Conservation (phyloP, 257 asterid genomes). For the Solanum corneliomulleri region DNA sequence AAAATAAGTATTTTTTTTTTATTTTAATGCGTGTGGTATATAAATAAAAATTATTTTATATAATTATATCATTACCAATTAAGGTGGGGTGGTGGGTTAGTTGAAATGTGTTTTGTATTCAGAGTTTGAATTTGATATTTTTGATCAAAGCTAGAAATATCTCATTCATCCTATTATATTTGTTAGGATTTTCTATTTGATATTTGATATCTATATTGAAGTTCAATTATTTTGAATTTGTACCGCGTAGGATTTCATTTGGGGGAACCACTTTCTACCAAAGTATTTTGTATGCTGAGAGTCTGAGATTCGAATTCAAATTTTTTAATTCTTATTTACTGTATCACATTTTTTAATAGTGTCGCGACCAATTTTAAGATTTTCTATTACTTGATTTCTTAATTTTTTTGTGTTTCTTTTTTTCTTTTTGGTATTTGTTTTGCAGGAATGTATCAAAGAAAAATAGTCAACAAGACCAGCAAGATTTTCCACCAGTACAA, state of each 20-base stretch:
- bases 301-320: no score
- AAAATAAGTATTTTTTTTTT: no score
- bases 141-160: neutral
- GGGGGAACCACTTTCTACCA: no score
- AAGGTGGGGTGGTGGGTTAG: neutral
- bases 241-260: no score
- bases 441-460: slow-evolving; percentile 23
- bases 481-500: slow-evolving; percentile 45
- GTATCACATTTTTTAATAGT: no score
- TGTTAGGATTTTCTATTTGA: no score
- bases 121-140: neutral
- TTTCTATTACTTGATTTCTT: neutral
- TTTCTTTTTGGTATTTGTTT: neutral
- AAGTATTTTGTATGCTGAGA: no score
- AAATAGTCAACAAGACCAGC: neutral
- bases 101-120: neutral
- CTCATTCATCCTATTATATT: neutral
- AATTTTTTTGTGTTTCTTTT: neutral
- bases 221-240: no score
- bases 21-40: neutral
- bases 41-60: neutral
- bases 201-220: no score
- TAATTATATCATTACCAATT: neutral
- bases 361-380: neutral
- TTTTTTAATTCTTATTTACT: no score